Percentiles rank a stretch among this genome's conserved stretches.
phyloP scores from a whole-genome alignment of 768 basidiomycete genomes.

The Russula vinacea region DNA sequence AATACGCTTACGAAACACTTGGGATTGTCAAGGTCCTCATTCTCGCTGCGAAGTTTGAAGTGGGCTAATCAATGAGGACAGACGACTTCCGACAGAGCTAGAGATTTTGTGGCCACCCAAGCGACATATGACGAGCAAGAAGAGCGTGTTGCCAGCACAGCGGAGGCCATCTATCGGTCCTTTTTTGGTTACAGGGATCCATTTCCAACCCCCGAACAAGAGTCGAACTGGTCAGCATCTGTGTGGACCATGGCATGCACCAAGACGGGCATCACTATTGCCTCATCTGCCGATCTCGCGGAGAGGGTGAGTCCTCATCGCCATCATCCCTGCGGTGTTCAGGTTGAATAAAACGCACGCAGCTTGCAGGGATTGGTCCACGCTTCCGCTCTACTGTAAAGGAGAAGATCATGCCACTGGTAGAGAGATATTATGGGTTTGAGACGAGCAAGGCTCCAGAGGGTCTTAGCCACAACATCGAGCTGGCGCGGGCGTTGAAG shows the following conservation, averaged over 20 bases:
- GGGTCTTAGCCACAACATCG: slow-evolving; percentile 11
- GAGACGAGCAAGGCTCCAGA: slow-evolving; percentile 18
- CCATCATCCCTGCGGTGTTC: neutral
- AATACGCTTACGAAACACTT: slow-evolving; percentile 14
- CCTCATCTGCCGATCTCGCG: neutral
- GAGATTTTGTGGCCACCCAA: neutral
- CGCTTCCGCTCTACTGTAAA: slow-evolving; percentile 16
- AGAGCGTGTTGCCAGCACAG: neutral
- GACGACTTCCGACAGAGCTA: slow-evolving; percentile 21
- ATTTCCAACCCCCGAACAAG: slow-evolving; percentile 22
- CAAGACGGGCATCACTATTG: slow-evolving; percentile 8
- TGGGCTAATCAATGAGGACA: neutral
- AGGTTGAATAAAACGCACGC: neutral
- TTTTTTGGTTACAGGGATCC: slow-evolving; percentile 18
- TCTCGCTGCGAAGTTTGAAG: neutral
- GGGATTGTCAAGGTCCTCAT: slow-evolving; percentile 9
- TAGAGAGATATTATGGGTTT: slow-evolving; percentile 22
- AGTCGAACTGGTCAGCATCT: slow-evolving; percentile 6
- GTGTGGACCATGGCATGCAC: slow-evolving; percentile 19
- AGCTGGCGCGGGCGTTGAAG: slow-evolving; percentile 12
- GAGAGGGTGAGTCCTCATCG: slow-evolving; percentile 10
- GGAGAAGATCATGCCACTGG: slow-evolving; percentile 17
- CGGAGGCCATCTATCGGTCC: slow-evolving; percentile 19
- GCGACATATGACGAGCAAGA: slow-evolving; percentile 9
- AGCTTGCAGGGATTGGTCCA: slow-evolving; percentile 10